Evolutionary conservation across 208 protist genomes (phyloP).

Genomic region (Hexamita inflata): DNA sequence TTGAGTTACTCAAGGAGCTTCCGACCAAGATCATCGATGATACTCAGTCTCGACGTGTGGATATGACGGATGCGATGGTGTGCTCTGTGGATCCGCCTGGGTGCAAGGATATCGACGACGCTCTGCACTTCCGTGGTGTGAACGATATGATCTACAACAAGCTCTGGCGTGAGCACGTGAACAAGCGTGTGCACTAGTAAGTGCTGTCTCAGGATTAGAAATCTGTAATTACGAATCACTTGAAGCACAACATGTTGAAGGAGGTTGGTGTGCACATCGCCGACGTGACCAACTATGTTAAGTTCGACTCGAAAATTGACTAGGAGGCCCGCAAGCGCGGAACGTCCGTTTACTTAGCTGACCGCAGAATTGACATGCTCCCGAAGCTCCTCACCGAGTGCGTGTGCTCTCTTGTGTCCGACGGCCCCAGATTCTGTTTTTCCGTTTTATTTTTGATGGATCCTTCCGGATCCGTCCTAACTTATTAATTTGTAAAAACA

Average conservation of each 20-base stretch:
- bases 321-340: slow-evolving; percentile 69
- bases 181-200: no score
- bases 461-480: neutral
- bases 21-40: no score
- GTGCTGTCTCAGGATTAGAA: no score
- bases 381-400: slow-evolving; percentile 77
- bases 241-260: no score
- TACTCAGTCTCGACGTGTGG: no score
- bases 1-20: no score
- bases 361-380: slow-evolving; percentile 85
- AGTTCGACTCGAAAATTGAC: slow-evolving; percentile 69
- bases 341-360: slow-evolving; percentile 80
- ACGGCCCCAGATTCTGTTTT: slow-evolving; percentile 71
- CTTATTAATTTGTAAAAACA: no score
- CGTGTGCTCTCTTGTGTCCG: slow-evolving; percentile 70
- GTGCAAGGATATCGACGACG: slow-evolving; percentile 64
- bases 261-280: slow-evolving; percentile 89
- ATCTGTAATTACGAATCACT: no score
- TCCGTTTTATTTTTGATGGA: slow-evolving; percentile 69
- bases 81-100: slow-evolving; percentile 77
- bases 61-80: slow-evolving; percentile 64
- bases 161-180: no score
- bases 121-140: slow-evolving; percentile 43
- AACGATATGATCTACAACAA: slow-evolving; percentile 55
- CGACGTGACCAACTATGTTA: slow-evolving; percentile 80